Evolutionary conservation across 1,139 yeast species (phyloP).

Genomic region (Hyphopichia burtonii): DNA sequence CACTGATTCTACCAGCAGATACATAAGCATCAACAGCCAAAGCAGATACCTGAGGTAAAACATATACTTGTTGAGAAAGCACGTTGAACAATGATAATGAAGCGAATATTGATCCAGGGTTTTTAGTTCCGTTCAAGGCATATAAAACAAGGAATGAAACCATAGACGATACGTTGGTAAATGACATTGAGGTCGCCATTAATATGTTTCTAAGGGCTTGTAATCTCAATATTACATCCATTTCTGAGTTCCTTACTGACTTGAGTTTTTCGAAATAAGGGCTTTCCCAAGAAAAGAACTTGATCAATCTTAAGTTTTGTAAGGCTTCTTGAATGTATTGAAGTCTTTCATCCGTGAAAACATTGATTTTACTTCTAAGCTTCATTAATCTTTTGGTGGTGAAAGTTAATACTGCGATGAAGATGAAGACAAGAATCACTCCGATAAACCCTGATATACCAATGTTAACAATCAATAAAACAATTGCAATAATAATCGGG

Average conservation of each 20-base stretch:
- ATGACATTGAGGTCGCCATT: slow-evolving; percentile 11
- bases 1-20: slow-evolving; percentile 60
- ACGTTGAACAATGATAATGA: slow-evolving; percentile 74
- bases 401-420: slow-evolving; percentile 13
- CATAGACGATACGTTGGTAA: slow-evolving; percentile 11
- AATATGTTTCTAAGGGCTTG: slow-evolving; percentile 12
- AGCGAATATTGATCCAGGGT: slow-evolving; percentile 75
- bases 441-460: slow-evolving; percentile 72
- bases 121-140: slow-evolving; percentile 29
- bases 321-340: slow-evolving; percentile 57
- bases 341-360: slow-evolving; percentile 55
- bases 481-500: slow-evolving; percentile 53
- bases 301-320: slow-evolving; percentile 60
- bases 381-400: slow-evolving; percentile 8
- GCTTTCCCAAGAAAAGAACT: slow-evolving; percentile 43
- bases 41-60: slow-evolving; percentile 72
- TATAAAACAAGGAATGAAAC: slow-evolving; percentile 14
- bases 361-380: slow-evolving; percentile 28
- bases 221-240: slow-evolving; percentile 10
- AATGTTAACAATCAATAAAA: slow-evolving; percentile 58
- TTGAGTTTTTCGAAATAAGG: slow-evolving; percentile 13
- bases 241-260: slow-evolving; percentile 8
- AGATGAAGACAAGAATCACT: slow-evolving; percentile 42
- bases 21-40: slow-evolving; percentile 68
- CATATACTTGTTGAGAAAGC: slow-evolving; percentile 48